phyloP scores from a whole-genome alignment of 2,329 filamentous ascomycete species.

The Grosmannia serpens region DNA sequence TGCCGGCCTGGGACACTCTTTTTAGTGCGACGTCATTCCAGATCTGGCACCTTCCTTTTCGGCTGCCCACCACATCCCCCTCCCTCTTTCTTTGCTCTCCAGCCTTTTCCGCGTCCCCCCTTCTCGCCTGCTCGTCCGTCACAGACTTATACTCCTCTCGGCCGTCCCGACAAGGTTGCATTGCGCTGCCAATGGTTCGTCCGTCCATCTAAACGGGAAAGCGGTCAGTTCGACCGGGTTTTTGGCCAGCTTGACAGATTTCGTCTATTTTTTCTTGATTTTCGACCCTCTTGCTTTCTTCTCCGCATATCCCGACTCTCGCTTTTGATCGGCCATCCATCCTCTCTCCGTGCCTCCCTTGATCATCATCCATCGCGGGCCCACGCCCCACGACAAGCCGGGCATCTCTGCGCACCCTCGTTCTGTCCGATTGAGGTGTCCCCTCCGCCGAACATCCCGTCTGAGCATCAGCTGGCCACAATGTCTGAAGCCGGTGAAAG shows the following conservation, averaged over 20 bases:
- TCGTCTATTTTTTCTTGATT: not conserved
- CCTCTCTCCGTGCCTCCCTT: not conserved
- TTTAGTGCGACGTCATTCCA: slow-evolving; percentile 3
- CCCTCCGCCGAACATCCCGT: no score
- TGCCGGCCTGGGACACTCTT: not conserved
- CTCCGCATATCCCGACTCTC: not conserved
- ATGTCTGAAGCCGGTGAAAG: slow-evolving; percentile 22
- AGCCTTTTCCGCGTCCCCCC: not conserved
- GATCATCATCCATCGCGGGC: not conserved
- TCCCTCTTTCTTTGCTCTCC: not conserved
- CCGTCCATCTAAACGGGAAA: not conserved
- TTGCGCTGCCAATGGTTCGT: not conserved
- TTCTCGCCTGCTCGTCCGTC: not conserved
- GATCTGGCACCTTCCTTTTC: not conserved
- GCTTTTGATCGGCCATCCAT: not conserved
- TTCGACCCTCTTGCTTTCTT: not conserved
- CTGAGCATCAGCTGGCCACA: not conserved
- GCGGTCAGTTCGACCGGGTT: not conserved
- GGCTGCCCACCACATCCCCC: not conserved
- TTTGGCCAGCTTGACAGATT: not conserved
- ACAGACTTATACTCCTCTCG: not conserved
- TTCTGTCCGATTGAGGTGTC: no score
- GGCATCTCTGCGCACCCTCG: no score
- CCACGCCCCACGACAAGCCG: no score
- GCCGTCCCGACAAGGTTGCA: not conserved